Base-by-base conservation (phyloP, 1,284 basidiomycete species). In the Pseudozyma pruni region DNA sequence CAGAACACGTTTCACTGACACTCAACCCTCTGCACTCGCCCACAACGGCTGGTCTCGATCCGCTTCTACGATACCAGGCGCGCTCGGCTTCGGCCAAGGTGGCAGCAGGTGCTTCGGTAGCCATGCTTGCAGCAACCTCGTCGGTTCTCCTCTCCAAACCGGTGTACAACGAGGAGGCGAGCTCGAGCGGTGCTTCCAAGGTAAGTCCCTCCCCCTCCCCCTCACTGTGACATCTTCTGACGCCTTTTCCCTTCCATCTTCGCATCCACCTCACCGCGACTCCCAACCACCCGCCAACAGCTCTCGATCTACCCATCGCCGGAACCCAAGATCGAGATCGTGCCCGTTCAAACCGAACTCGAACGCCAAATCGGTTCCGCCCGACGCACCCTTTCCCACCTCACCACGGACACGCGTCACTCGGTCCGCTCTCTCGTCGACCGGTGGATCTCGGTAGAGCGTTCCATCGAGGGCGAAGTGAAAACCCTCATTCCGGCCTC, bases 401-500 rank as follows among this genome's bases (percentile, higher is more conserved):
- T 63, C 22, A 73, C 74, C 14, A 19, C 55, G n/a, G 62, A 53
- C n/a, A 60, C 64, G 10, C 51, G 64, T 14, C 8, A 39, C 19
- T 29, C 58, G 3, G 45, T 79, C 22, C 67, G 61, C 11, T 50
- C 48, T 6, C 50, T 63, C 31, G 70, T 78, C 16, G 50, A 73
- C 31, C 59, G 59, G 11, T 79, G 76, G 72, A 77, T 83, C 58
- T 46, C 51, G 3, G 44, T 73, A 33, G 82, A 83, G 58, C 63
- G 74, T 25, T 51, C 57, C 22, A 52, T 82, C 31, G 78, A 81
- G 40, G 56, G 74, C 61, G 89, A 91, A 62, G 85, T 95, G 41
- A 94, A 93, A 83, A 87, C 89, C 17, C 87, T 96, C 74, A 84
- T 91, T 22, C 88, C 91, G 1, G 87, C 88, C 1, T 86, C 90